Base-by-base conservation (phyloP, 345 rosid species). In the Streptanthus diversifolius region DNA sequence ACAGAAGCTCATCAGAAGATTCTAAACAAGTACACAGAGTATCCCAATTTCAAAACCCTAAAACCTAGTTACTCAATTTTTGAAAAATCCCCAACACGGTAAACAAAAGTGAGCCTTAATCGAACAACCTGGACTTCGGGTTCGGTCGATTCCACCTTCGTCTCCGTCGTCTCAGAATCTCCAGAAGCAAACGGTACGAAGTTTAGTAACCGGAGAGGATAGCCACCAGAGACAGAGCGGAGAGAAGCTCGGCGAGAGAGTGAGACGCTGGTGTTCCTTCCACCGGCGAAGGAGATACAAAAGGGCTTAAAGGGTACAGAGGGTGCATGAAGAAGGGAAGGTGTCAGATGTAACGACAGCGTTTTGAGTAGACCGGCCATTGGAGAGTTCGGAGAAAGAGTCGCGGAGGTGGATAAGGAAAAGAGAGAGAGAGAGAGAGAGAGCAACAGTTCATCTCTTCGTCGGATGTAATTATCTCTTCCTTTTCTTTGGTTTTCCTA, bases 341-440 rank as follows among this genome's bases (percentile, higher is more conserved):
- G 77, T 39, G 81, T 77, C 7, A 85, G 75, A 22, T 56, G 80
- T 58, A 85, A 82, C 65, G 89, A 85, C 69, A 83, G 72, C 76
- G 97, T 80, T 70, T 79, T 81, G 67, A 87, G 77, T 79, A 90
- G 81, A 43, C 85, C 83, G 58, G 96, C 96, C 98, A 90, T 92
- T 63, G 53, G 48, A 25, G 71, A 53, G 51, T 59, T 58, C 35
- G 53, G 39, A 6, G 48, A 21, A 0, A 5, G 18, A 15, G 54
- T 22, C 52, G 25, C 75, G 45, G 81, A 69, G 77, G 49, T 70
- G 35, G 63, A 24, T 72, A 63, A 49, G 62, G 51, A 40, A 71
- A 61, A 66, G 33, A 36, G 59, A 13, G n/a, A n/a, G n/a, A n/a
- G n/a, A 63, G 39, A 15, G 53, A 3, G 37, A 45, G 39, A 5